phyloP scores from a whole-genome alignment of 441 rosid genomes.

The Eutrema salsugineum region DNA sequence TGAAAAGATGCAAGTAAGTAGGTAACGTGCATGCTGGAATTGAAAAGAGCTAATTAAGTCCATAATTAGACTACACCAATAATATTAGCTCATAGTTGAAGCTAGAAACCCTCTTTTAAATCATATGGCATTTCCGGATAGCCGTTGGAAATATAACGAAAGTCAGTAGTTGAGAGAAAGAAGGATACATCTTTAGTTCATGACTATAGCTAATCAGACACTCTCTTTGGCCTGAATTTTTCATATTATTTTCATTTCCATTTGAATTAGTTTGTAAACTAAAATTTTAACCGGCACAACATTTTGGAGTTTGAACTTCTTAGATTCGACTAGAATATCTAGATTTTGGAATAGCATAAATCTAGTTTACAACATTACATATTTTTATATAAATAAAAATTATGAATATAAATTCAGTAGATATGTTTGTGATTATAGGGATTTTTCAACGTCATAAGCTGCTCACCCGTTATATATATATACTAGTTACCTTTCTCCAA shows the following conservation, averaged over 20 bases:
- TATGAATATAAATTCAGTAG: too few relatives aligned
- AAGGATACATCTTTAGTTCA: not conserved
- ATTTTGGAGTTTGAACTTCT: not conserved
- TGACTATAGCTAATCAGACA: not conserved
- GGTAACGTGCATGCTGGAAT: constrained; percentile 9
- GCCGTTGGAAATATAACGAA: not conserved
- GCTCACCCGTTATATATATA: too few relatives aligned
- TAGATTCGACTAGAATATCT: not conserved
- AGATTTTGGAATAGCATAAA: not conserved
- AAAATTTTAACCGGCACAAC: not conserved
- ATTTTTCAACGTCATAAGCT: too few relatives aligned
- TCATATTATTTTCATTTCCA: not conserved
- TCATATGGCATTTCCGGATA: not conserved
- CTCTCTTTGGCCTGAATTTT: not conserved
- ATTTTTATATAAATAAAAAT: too few relatives aligned
- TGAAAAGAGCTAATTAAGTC: not conserved
- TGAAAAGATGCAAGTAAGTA: not conserved
- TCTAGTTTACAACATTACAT: not conserved
- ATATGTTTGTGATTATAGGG: too few relatives aligned
- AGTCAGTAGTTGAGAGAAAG: not conserved
- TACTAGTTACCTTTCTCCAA: too few relatives aligned
- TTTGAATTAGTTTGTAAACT: not conserved
- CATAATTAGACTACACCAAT: too few relatives aligned
- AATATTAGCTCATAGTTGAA: not conserved
- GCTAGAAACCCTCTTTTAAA: not conserved